Evolutionary conservation across 2,329 filamentous ascomycete genomes (phyloP).

Genomic region (Verticillium isaacii): DNA sequence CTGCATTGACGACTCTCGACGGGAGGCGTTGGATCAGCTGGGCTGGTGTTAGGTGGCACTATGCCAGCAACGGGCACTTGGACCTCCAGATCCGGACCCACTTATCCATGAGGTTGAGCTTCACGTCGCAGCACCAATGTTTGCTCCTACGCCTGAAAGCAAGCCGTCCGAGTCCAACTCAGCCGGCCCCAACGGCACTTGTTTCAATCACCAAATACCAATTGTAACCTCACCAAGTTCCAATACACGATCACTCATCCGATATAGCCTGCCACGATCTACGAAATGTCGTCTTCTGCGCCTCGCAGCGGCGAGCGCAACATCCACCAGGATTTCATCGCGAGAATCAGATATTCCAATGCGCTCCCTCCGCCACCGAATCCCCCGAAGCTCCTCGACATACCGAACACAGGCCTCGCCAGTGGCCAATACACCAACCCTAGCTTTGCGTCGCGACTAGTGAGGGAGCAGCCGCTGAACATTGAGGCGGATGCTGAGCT

Average conservation of each 20-base stretch:
- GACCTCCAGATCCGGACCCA: not conserved
- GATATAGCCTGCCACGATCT: not conserved
- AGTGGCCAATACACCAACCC: constrained; percentile 87
- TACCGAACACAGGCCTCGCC: constrained; percentile 86
- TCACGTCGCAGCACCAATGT: not conserved
- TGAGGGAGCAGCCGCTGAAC: constrained; percentile 87
- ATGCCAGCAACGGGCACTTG: not conserved
- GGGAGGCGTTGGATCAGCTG: too few relatives aligned
- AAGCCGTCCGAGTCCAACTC: not conserved
- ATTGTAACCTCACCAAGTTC: not conserved
- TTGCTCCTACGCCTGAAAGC: not conserved
- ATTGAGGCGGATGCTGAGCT: constrained; percentile 97
- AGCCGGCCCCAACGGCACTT: not conserved
- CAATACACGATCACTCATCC: not conserved
- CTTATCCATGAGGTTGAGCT: not conserved
- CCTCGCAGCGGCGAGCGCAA: constrained; percentile 49
- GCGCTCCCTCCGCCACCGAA: constrained; percentile 89
- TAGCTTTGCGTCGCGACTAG: constrained; percentile 82
- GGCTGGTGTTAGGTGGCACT: too few relatives aligned
- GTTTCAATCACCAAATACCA: not conserved
- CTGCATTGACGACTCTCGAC: too few relatives aligned
- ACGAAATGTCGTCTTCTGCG: constrained; percentile 26
- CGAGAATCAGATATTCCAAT: constrained; percentile 92
- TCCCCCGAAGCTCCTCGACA: constrained; percentile 93
- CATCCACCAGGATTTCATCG: constrained; percentile 94